Evolutionary conservation across 345 rosid genomes (phyloP).

Genomic region (Noccaea bulbosa): DNA sequence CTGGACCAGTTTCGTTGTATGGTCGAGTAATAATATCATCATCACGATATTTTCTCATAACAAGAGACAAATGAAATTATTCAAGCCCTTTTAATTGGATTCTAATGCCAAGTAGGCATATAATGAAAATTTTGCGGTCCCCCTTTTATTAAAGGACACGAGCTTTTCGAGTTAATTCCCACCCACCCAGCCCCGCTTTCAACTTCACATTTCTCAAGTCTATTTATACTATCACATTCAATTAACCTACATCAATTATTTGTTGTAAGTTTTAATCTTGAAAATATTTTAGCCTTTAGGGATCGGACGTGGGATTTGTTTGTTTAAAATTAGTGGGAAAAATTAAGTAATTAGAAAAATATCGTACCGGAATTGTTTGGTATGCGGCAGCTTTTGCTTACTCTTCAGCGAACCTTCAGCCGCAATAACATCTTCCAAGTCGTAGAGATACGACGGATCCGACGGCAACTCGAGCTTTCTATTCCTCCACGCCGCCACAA

Average conservation of each 20-base stretch:
- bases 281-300: not conserved
- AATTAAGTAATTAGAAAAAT: not conserved
- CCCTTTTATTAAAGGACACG: conserved; percentile 32
- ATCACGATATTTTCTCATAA: not conserved
- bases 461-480: conserved; percentile 62
- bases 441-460: conserved; percentile 55
- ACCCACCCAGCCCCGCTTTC: conserved; percentile 37
- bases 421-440: conserved; percentile 57
- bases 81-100: conserved; percentile 26
- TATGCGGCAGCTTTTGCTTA: conserved; percentile 78
- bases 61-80: conserved; percentile 11
- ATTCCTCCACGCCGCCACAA: conserved; percentile 71
- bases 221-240: conserved; percentile 20
- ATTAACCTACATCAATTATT: conserved; percentile 32
- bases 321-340: not conserved
- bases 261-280: not conserved
- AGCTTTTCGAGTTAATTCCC: conserved; percentile 35
- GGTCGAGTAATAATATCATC: conserved; percentile 20
- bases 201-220: conserved; percentile 28
- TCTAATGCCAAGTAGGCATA: conserved; percentile 41
- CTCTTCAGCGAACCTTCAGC: conserved; percentile 52
- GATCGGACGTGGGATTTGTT: conserved; percentile 17
- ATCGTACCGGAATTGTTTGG: conserved; percentile 72
- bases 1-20: conserved; percentile 39
- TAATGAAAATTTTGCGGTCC: conserved; percentile 37